A percentile compares a stretch with the other conserved stretches of the same genome.
Conservation (phyloP, 352 stramenopile species). For the Pythium aphanidermatum region DNA sequence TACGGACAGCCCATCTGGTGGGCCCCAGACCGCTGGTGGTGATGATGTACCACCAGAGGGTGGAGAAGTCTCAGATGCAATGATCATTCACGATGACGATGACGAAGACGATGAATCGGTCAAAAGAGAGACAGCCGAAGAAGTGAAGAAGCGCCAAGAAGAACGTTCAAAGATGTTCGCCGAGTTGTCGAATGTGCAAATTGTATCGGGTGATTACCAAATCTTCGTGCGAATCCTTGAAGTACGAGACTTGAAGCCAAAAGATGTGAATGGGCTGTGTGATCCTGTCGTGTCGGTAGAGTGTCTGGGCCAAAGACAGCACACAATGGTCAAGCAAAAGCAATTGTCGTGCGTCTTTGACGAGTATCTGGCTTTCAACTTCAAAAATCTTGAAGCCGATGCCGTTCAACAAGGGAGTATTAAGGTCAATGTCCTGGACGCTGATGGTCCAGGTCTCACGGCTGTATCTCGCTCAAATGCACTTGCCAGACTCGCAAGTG, state of each 20-base stretch:
- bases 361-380: conserved; percentile 88
- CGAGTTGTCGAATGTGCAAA: conserved; percentile 67
- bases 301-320: conserved; percentile 71
- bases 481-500: conserved; percentile 38
- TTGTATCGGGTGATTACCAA: conserved; percentile 81
- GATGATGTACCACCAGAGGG: conserved; percentile 11
- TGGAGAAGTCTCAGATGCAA: conserved; percentile 17
- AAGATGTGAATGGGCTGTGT: conserved; percentile 79
- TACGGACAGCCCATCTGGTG: neutral
- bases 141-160: conserved; percentile 58
- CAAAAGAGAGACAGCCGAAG: conserved; percentile 40
- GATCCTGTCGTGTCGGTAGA: conserved; percentile 87
- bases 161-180: conserved; percentile 71
- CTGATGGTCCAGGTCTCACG: conserved; percentile 33
- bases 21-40: conserved; percentile 9
- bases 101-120: conserved; percentile 33
- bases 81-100: conserved; percentile 23
- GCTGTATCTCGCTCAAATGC: conserved; percentile 18
- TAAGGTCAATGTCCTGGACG: conserved; percentile 82
- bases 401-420: conserved; percentile 66
- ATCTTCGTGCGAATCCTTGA: conserved; percentile 86
- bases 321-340: conserved; percentile 80
- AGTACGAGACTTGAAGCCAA: conserved; percentile 85
- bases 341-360: conserved; percentile 87
- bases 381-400: conserved; percentile 72